A percentile compares a stretch with the other conserved stretches of the same genome.
These are phyloP conservation scores for Pezicula carpinea DNA, from an alignment of 2,329 filamentous ascomycete species.

Conservation along the genomic window DNA sequence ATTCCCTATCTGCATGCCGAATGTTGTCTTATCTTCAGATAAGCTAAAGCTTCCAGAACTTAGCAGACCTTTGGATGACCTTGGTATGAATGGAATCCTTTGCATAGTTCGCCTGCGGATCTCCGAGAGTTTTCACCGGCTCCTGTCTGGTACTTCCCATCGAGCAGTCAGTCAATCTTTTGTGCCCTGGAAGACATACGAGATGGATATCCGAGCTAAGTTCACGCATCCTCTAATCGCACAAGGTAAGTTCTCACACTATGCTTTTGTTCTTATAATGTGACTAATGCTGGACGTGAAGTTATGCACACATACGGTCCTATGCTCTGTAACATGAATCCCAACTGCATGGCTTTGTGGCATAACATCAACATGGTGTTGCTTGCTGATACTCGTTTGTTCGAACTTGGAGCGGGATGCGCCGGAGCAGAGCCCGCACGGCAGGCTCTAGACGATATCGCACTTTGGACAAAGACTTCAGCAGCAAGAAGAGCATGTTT, in stretches of 20 bases:
- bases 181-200: slow-evolving; percentile 40
- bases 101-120: slow-evolving; percentile 36
- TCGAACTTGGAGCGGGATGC: slow-evolving; percentile 47
- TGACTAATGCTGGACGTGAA: background rate
- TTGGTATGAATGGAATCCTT: slow-evolving; percentile 33
- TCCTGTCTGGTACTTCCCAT: slow-evolving; percentile 28
- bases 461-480: slow-evolving; percentile 44
- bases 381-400: slow-evolving; percentile 46
- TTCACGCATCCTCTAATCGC: slow-evolving; percentile 31
- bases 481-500: slow-evolving; percentile 44
- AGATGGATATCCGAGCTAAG: slow-evolving; percentile 41
- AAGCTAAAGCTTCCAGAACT: slow-evolving; percentile 30
- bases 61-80: slow-evolving; percentile 22
- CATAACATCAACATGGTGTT: slow-evolving; percentile 48
- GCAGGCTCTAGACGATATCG: slow-evolving; percentile 44
- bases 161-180: slow-evolving; percentile 33
- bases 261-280: background rate
- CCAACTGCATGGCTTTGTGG: slow-evolving; percentile 47
- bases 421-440: slow-evolving; percentile 40
- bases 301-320: slow-evolving; percentile 36
- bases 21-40: slow-evolving; percentile 20
- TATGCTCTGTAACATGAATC: slow-evolving; percentile 36
- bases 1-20: slow-evolving; percentile 23
- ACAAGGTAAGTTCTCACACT: slow-evolving; percentile 13
- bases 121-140: slow-evolving; percentile 37